These are phyloP conservation scores for Microcos paniculata DNA, from an alignment of 345 rosid genomes.

Conservation along the genomic window DNA sequence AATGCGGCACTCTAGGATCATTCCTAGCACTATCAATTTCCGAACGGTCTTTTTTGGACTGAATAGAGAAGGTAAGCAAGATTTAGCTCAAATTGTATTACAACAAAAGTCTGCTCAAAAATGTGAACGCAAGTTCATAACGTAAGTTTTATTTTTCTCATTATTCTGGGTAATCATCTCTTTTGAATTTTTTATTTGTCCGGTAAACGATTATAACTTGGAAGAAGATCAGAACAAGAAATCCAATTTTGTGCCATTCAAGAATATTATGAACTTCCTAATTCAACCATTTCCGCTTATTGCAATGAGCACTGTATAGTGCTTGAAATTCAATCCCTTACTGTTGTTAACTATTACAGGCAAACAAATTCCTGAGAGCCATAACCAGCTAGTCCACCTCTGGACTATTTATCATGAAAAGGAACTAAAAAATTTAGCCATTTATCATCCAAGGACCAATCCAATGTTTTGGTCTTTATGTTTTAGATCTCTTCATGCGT, in stretches of 20 bases:
- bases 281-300: no score
- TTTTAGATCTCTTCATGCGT: not conserved
- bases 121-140: conserved; percentile 42
- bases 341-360: no score
- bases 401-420: not conserved
- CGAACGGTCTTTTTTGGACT: conserved; percentile 62
- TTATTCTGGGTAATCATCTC: not conserved
- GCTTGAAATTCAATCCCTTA: not conserved
- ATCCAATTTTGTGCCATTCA: no score
- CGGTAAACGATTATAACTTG: no score
- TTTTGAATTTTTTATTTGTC: not conserved
- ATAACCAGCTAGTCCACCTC: not conserved
- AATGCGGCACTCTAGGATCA: conserved; percentile 55
- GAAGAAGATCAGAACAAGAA: no score
- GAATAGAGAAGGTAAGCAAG: conserved; percentile 73
- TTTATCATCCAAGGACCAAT: not conserved
- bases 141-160: conserved; percentile 21
- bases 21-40: conserved; percentile 66
- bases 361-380: not conserved
- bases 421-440: not conserved
- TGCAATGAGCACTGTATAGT: no score
- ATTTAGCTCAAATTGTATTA: conserved; percentile 50
- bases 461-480: not conserved
- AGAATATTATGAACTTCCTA: no score
- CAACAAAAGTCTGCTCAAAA: conserved; percentile 51